These are phyloP conservation scores for Pyricularia pennisetigena DNA, from an alignment of 2,329 filamentous ascomycete species.

Conservation along the genomic window DNA sequence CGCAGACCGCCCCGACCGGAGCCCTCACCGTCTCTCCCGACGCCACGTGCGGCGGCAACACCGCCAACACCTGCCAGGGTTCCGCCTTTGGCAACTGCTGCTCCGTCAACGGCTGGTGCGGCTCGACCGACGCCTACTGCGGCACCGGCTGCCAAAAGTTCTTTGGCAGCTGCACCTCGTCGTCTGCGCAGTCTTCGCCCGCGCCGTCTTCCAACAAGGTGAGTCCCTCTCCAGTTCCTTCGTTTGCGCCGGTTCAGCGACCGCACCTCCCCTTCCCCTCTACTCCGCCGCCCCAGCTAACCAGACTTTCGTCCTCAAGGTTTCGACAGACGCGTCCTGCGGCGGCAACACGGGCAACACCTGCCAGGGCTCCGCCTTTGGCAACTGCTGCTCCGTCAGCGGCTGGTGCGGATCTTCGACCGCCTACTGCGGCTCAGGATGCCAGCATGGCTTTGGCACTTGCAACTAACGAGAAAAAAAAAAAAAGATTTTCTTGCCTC, in stretches of 20 bases:
- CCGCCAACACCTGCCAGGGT: conserved; percentile 3
- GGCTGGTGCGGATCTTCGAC: background rate
- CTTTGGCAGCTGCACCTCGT: background rate
- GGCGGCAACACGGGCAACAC: conserved; percentile 3
- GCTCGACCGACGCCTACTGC: background rate
- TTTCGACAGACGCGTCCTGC: background rate
- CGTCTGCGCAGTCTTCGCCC: background rate
- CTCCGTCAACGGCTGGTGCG: background rate
- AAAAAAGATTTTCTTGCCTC: too few species aligned
- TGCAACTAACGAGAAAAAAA: background rate
- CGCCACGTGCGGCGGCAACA: conserved; percentile 3
- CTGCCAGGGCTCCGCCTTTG: conserved; percentile 1
- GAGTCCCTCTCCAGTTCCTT: conserved; percentile 7
- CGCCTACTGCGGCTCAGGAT: background rate
- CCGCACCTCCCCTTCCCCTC: background rate
- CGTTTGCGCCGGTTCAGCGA: too few species aligned
- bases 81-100: conserved; percentile 5
- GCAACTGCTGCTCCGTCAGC: conserved; percentile 4
- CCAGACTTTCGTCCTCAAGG: background rate
- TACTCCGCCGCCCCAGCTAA: background rate
- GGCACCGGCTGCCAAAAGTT: background rate
- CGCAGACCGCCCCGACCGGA: background rate
- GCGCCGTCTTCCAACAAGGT: conserved; percentile 8
- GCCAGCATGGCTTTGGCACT: background rate
- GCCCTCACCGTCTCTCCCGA: background rate